Conservation (phyloP, 2,329 filamentous ascomycete genomes). For the Penicillium verrucosum region DNA sequence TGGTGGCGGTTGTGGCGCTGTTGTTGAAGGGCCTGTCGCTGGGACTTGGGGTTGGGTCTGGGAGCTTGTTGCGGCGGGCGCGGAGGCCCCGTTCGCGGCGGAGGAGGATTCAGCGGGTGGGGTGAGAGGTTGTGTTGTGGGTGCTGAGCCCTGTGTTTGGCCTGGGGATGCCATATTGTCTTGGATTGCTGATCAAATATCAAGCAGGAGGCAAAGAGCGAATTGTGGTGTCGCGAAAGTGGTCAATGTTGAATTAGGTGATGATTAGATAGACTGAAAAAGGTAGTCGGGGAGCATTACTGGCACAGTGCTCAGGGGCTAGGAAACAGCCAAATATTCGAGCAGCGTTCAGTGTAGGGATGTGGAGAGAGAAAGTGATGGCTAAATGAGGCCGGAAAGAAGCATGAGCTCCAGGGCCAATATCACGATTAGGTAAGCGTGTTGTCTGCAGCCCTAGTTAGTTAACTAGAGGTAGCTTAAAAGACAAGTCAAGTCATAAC, state of each 20-base stretch:
- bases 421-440: conserved; percentile 14
- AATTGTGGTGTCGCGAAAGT: conserved; percentile 1
- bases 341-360: neutral
- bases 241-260: conserved; percentile 1
- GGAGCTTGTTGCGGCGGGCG: conserved; percentile 21
- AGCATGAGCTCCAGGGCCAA: conserved; percentile 15
- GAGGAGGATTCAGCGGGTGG: conserved; percentile 42
- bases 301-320: neutral
- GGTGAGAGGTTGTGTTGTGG: conserved; percentile 41
- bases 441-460: neutral
- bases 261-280: conserved; percentile 1
- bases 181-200: neutral
- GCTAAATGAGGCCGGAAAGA: conserved; percentile 20
- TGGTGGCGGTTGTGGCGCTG: conserved; percentile 33
- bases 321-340: neutral
- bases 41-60: conserved; percentile 14
- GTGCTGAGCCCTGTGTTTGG: conserved; percentile 30
- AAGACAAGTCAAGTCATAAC: neutral
- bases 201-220: neutral
- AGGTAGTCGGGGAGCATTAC: neutral
- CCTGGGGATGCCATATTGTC: conserved; percentile 36
- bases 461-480: too few relatives aligned
- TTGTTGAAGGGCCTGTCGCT: conserved; percentile 22
- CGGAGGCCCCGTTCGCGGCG: conserved; percentile 20
- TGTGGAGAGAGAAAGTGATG: conserved; percentile 4